Conservation (phyloP, 805 yeast species). For the Wickerhamomyces mucosus region DNA sequence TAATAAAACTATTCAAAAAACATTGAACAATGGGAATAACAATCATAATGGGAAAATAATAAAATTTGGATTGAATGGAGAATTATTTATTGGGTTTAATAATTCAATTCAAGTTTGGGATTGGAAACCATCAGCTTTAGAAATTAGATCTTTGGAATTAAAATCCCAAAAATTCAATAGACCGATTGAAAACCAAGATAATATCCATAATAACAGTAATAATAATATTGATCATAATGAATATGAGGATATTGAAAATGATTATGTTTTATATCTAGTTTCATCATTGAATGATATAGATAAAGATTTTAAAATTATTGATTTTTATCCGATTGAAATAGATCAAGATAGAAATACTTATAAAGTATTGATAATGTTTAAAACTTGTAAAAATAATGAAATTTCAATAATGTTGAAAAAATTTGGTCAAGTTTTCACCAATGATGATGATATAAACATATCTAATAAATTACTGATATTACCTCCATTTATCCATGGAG, state of each 20-base stretch:
- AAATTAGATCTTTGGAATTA: conserved; percentile 6
- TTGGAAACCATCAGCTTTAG: conserved; percentile 23
- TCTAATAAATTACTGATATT: conserved; percentile 11
- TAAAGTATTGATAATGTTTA: conserved; percentile 7
- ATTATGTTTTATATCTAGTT: conserved; percentile 18
- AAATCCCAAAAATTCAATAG: not conserved
- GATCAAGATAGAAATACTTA: conserved; percentile 17
- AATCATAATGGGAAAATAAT: not conserved
- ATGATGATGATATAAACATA: not conserved
- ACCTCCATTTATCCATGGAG: conserved; percentile 20
- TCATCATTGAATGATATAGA: conserved; percentile 12
- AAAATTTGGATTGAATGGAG: conserved; percentile 31
- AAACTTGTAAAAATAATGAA: conserved; percentile 5
- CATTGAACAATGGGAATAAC: not conserved
- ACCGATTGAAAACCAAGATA: not conserved
- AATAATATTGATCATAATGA: conserved; percentile 2
- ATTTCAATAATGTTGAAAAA: conserved; percentile 4
- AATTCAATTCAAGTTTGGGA: conserved; percentile 30
- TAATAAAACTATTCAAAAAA: not conserved
- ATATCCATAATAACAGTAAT: not conserved
- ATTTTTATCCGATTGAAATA: conserved; percentile 18
- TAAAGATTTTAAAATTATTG: conserved; percentile 13
- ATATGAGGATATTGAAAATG: conserved; percentile 11
- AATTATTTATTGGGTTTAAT: conserved; percentile 22
- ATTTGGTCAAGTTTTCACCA: conserved; percentile 16